Base-by-base conservation (phyloP, 805 yeast species). In the Candida vaughaniae region DNA sequence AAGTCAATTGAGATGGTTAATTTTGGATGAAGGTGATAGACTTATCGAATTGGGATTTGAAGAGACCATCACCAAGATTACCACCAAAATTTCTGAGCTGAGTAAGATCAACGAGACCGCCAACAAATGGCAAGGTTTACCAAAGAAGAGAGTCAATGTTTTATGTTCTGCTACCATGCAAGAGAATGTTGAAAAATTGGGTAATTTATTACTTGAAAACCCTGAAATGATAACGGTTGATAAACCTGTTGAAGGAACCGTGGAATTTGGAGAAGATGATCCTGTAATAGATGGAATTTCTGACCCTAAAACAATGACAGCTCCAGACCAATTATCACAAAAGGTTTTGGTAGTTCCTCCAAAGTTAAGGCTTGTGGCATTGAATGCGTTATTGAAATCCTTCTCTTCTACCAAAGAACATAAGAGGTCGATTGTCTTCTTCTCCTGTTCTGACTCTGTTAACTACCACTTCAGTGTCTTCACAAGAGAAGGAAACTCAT, bases 11-110 rank as follows among this genome's bases (percentile, higher is more conserved):
- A 70, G 96, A 51, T 93, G 89, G 75, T 74, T 91, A n/a, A 82
- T 93, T 8, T 58, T 93, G 46, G 99, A 93, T 64, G 99, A 93
- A 71, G 99, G 98, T 60, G 99, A 93, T 64, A 77, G 90, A 47
- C 73, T 93, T 50, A 87, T 91, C 78, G 99, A 93, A 52, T 69
- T 95, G 41, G 99, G 99, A 0, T 93, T 93, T 56, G 96, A 93
- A 60, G 97, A 93, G 57, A 85, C 96, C 1, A 80, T 93, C 41
- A 72, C 86, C 11, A 78, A 82, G 45, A 88, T 91, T 46, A 68
- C 95, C 35, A 66, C 69, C 18, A 71, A 74, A 37, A 72, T 90
- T 31, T 73, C 80, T 16, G 62, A 63, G 18, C 47, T 53, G 20
- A 70, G 75, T 12, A 61, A 60, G 29, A 62, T 82, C 10, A 39